Evolutionary conservation across 2,329 filamentous ascomycete genomes (phyloP).

Genomic region (Fusarium brachygibbosum): DNA sequence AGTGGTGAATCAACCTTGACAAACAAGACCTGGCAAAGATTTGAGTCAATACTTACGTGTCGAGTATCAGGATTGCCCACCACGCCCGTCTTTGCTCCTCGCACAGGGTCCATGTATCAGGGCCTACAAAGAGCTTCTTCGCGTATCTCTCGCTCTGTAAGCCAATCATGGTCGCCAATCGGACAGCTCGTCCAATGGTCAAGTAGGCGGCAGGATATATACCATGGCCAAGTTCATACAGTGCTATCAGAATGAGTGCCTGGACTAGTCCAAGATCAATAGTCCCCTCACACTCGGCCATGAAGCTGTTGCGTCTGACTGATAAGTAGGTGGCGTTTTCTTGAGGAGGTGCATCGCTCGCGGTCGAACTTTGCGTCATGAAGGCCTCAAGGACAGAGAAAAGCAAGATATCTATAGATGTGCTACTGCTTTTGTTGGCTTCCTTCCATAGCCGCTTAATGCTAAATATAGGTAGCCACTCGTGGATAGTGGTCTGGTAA

Average conservation of each 20-base stretch:
- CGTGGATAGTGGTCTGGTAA: not conserved
- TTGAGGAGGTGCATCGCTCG: not conserved
- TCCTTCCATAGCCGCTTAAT: not conserved
- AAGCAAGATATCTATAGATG: too few relatives aligned
- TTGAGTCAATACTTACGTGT: not conserved
- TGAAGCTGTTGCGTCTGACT: not conserved
- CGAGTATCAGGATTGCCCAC: constrained; percentile 18
- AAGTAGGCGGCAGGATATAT: constrained; percentile 20
- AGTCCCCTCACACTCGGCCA: constrained; percentile 7
- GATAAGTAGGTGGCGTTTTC: not conserved
- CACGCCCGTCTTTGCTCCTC: constrained; percentile 18
- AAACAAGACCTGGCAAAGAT: too few relatives aligned
- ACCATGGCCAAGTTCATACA: constrained; percentile 13
- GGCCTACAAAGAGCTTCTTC: constrained; percentile 11
- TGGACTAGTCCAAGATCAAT: constrained; percentile 6
- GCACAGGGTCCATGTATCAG: constrained; percentile 14
- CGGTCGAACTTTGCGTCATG: not conserved
- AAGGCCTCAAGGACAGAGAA: not conserved
- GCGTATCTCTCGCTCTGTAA: constrained; percentile 8
- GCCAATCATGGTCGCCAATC: constrained; percentile 6
- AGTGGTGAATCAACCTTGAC: not conserved
- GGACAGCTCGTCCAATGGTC: constrained; percentile 14
- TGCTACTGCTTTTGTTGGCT: accelerated
- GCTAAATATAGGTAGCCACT: not conserved
- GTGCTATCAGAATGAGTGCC: not conserved